Conservation (phyloP, 306 rosid species). For the Astragalus membranaceus region DNA sequence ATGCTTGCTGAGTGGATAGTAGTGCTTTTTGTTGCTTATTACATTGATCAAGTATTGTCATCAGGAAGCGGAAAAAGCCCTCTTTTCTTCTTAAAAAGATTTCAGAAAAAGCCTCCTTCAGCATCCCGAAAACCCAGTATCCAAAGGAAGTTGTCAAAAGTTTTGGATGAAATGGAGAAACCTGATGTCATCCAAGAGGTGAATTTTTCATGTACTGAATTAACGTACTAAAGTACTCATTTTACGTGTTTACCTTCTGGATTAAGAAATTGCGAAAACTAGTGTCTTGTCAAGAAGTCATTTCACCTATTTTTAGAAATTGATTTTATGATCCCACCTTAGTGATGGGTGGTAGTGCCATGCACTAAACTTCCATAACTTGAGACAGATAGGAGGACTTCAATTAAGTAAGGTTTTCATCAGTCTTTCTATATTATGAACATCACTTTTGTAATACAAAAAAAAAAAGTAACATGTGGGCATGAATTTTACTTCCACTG, state of each 20-base stretch:
- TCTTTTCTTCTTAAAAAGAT: conserved; percentile 46
- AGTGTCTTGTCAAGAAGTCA: conserved; percentile 45
- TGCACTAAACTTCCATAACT: too few relatives aligned
- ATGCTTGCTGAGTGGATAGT: conserved; percentile 67
- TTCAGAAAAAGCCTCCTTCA: conserved; percentile 32
- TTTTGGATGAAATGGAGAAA: conserved; percentile 52
- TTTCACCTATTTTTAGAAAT: too few relatives aligned
- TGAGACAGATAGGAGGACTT: too few relatives aligned
- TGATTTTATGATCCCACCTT: too few relatives aligned
- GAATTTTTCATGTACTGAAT: conserved; percentile 12
- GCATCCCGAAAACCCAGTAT: conserved; percentile 32
- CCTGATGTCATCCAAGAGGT: conserved; percentile 77
- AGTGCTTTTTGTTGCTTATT: conserved; percentile 49
- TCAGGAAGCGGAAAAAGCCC: conserved; percentile 55
- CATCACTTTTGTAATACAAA: too few relatives aligned
- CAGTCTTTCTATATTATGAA: too few relatives aligned
- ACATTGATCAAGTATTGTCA: conserved; percentile 49
- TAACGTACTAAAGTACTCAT: not conserved
- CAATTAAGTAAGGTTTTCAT: too few relatives aligned
- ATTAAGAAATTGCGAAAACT: conserved; percentile 40
- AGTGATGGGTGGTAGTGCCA: too few relatives aligned
- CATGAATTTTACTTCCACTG: too few relatives aligned
- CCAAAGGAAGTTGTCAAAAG: conserved; percentile 49
- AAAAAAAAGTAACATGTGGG: too few relatives aligned
- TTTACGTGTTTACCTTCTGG: not conserved